Base-by-base conservation (phyloP, 1,284 basidiomycete genomes). In the Cryptococcus wingfieldii region DNA sequence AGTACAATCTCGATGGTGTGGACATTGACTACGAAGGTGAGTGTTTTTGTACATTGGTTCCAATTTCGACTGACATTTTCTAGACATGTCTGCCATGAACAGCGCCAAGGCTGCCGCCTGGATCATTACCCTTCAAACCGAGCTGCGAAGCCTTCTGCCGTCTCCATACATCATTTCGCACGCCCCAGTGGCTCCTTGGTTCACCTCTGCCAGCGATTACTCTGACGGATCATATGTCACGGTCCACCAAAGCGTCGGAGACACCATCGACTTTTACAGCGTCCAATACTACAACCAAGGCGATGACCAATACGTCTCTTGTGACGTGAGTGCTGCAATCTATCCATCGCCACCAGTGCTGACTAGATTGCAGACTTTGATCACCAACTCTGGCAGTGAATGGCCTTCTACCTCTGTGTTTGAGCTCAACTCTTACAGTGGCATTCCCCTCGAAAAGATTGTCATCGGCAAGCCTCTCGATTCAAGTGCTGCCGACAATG, bases 11-110 rank as follows among this genome's bases (percentile, higher is more conserved):
- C 8, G 79, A 81, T 59, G 80, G 80, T 42, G 78, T 81, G n/a
- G 80, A 81, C 54, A 75, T 81, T 55, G 80, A 81, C 61, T 79
- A 78, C 57, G 80, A 79, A 66, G 70, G 61, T 61, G 47, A 38
- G 55, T 47, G 37, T 13, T n/a, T 53, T 47, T 23, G 48, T 55
- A 38, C 41, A 49, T 53, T 47, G 28, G 16, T 47, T 59, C 34
- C 38, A 31, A 8, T 34, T 2, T 34, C 10, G 31, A 8, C n/a
- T 14, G 18, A 27, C 12, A 42, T 27, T 5, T 27, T 14, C 5
- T 37, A 58, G 65, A 73, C 54, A 66, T 67, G 61, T 25, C 56
- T 10, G 72, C 70, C 10, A 70, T 75, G 67, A 72, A 74, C 52
- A 56, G 47, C n/a, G 65, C 67, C 49, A 38, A 56, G 5, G 66